These are phyloP conservation scores for Tuber brumale DNA, from an alignment of 495 filamentous ascomycete genomes.

Conservation along the genomic window DNA sequence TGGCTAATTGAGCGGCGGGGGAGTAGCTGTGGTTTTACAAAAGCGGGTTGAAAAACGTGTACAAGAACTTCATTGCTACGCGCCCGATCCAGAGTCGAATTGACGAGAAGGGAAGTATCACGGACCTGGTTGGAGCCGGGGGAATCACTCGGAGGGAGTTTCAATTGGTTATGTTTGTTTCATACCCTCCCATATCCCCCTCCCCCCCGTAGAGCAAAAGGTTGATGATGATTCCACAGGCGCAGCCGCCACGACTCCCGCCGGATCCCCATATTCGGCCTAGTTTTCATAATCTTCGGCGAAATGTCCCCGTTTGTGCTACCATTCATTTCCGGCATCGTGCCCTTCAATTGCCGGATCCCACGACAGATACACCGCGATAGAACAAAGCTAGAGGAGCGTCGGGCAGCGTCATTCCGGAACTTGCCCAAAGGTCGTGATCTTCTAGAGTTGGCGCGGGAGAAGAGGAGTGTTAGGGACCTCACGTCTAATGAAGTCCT, in stretches of 20 bases:
- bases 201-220: neutral
- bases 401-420: slow-evolving; percentile 46
- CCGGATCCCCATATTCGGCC: slow-evolving; percentile 66
- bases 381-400: slow-evolving; percentile 47
- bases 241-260: slow-evolving; percentile 61
- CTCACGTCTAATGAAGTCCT: slow-evolving; percentile 53
- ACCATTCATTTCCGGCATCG: slow-evolving; percentile 57
- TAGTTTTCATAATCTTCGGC: slow-evolving; percentile 68
- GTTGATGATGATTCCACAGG: neutral
- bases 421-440: slow-evolving; percentile 25
- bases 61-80: slow-evolving; percentile 50
- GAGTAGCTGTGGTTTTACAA: slow-evolving; percentile 69
- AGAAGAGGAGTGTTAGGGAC: slow-evolving; percentile 44
- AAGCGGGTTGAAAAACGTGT: slow-evolving; percentile 64
- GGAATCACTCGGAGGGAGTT: slow-evolving; percentile 54
- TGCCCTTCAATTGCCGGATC: slow-evolving; percentile 74
- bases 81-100: slow-evolving; percentile 45
- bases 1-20: neutral
- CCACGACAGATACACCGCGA: slow-evolving; percentile 63
- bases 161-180: slow-evolving; percentile 51
- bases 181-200: neutral
- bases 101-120: slow-evolving; percentile 38
- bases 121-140: slow-evolving; percentile 33
- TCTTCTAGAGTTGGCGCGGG: slow-evolving; percentile 5
- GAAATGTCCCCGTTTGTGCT: slow-evolving; percentile 76